Conservation (phyloP, 2,329 filamentous ascomycete genomes). For the Ceratocystis alfenasii region DNA sequence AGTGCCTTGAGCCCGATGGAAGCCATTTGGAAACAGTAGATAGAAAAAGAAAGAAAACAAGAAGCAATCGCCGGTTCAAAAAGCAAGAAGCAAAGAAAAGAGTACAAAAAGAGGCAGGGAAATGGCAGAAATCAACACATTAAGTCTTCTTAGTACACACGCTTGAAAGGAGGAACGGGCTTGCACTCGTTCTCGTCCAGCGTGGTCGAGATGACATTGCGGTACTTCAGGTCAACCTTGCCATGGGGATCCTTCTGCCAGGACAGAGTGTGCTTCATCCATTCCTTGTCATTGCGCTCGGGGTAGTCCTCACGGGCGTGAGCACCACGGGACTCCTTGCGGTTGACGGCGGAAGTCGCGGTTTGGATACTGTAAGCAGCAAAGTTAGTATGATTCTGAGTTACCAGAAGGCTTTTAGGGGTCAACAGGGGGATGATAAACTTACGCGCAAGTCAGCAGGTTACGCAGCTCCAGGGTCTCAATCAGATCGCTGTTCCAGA, state of each 20-base stretch:
- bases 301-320: slow-evolving; percentile 96
- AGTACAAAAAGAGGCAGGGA: slow-evolving; percentile 12
- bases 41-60: slow-evolving; percentile 5
- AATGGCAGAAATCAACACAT: slow-evolving; percentile 9
- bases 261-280: slow-evolving; percentile 98
- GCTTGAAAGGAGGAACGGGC: slow-evolving; percentile 91
- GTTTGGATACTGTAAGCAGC: slow-evolving; percentile 60
- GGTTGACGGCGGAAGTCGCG: slow-evolving; percentile 75
- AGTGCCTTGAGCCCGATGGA: slow-evolving; percentile 8
- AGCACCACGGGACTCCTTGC: slow-evolving; percentile 93
- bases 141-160: slow-evolving; percentile 55
- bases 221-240: slow-evolving; percentile 75
- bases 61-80: slow-evolving; percentile 16
- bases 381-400: slow-evolving; percentile 21
- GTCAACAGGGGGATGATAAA: slow-evolving; percentile 27
- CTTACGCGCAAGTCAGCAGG: slow-evolving; percentile 88
- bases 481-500: slow-evolving; percentile 96
- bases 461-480: slow-evolving; percentile 95
- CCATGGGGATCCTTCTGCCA: slow-evolving; percentile 91
- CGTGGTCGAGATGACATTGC: slow-evolving; percentile 68
- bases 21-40: neutral
- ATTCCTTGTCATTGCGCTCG: slow-evolving; percentile 86
- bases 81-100: slow-evolving; percentile 15
- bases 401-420: neutral
- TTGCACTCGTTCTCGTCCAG: slow-evolving; percentile 95